Evolutionary conservation across 2,329 filamentous ascomycete species (phyloP).

Genomic region (Cyanodermella asteris): DNA sequence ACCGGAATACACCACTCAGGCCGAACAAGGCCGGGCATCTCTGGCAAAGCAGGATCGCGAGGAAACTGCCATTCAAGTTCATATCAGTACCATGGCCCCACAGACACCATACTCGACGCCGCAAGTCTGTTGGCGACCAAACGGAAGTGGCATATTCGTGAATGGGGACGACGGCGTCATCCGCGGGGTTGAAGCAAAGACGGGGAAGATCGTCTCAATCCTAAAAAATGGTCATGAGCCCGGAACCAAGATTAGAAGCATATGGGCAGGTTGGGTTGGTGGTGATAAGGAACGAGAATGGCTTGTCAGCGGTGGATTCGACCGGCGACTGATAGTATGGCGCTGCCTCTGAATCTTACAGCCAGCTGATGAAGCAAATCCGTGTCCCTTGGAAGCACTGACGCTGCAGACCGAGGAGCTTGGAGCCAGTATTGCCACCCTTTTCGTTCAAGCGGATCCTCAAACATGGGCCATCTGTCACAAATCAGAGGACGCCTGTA

Average conservation of each 20-base stretch:
- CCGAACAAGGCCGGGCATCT: slow-evolving; percentile 28
- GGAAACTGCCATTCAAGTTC: slow-evolving; percentile 36
- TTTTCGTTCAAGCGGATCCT: too few species aligned
- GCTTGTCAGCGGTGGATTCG: slow-evolving; percentile 41
- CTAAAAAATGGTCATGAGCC: slow-evolving; percentile 31
- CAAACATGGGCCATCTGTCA: too few species aligned
- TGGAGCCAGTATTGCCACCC: too few species aligned
- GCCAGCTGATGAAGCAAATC: too few species aligned
- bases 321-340: slow-evolving; percentile 39
- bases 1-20: slow-evolving; percentile 19
- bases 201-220: slow-evolving; percentile 31
- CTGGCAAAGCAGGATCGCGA: slow-evolving; percentile 32
- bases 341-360: too few species aligned
- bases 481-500: too few species aligned
- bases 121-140: slow-evolving; percentile 37
- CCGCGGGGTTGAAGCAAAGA: slow-evolving; percentile 35
- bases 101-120: slow-evolving; percentile 43
- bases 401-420: too few species aligned
- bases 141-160: slow-evolving; percentile 40
- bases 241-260: slow-evolving; percentile 35
- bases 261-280: slow-evolving; percentile 30
- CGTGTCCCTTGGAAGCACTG: too few species aligned
- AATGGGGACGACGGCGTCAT: slow-evolving; percentile 43
- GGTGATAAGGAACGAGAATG: slow-evolving; percentile 23
- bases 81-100: slow-evolving; percentile 37